These are phyloP conservation scores for Clavulina sp. DNA, from an alignment of 768 basidiomycete genomes.

Conservation along the genomic window DNA sequence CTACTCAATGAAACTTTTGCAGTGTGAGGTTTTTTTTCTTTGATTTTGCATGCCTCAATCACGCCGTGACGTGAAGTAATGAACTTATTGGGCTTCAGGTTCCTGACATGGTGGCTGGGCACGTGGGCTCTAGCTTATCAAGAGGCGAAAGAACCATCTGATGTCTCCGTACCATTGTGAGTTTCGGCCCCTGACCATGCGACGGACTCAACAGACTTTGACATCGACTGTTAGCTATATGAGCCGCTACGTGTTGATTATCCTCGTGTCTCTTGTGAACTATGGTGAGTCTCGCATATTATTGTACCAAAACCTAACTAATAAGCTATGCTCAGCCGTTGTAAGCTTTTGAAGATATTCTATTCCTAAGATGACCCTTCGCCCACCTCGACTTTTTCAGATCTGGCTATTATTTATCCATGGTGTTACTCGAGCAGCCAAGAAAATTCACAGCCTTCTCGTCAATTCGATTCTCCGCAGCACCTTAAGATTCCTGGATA, in stretches of 20 bases:
- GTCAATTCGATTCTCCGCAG: background rate
- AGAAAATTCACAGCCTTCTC: background rate
- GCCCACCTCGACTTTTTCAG: slow-evolving; percentile 11
- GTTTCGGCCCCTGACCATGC: slow-evolving; percentile 17
- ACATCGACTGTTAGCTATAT: slow-evolving; percentile 15
- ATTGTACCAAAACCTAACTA: slow-evolving; percentile 16
- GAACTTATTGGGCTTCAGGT: slow-evolving; percentile 13
- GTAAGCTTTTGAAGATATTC: background rate
- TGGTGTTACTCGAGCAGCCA: background rate
- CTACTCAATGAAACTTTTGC: too few relatives aligned
- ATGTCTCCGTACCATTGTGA: slow-evolving; percentile 19
- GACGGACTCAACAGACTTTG: slow-evolving; percentile 10
- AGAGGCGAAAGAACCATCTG: slow-evolving; percentile 4
- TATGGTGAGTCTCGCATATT: slow-evolving; percentile 15
- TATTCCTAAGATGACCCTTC: background rate
- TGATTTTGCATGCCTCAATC: too few relatives aligned
- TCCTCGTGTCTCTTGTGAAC: slow-evolving; percentile 17
- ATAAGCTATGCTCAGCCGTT: slow-evolving; percentile 18
- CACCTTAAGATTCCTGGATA: slow-evolving; percentile 11
- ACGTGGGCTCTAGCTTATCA: slow-evolving; percentile 27
- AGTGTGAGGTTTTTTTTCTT: too few relatives aligned
- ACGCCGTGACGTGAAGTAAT: too few relatives aligned
- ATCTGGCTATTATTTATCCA: background rate
- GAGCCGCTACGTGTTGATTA: too few relatives aligned
- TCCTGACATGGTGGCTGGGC: slow-evolving; percentile 18